Evolutionary conservation across 2,329 filamentous ascomycete genomes (phyloP), one percentile per base, ranked within the genome.

Genomic region (Epichloe baconii): DNA sequence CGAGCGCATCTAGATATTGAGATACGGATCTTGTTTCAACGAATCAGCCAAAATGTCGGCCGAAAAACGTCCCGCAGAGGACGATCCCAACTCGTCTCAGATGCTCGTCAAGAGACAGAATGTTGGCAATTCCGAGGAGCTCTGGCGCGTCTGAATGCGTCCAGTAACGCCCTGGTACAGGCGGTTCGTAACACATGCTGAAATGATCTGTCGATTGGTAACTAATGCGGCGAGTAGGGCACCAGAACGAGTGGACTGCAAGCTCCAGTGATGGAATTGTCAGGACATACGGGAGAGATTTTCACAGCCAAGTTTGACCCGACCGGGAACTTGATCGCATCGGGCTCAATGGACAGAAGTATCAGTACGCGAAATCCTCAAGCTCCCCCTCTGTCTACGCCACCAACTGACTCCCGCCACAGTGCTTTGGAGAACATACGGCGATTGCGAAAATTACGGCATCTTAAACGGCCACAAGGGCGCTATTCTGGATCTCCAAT

Each of bases 391-490:
- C 19, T 15, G 10, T 21, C 35, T 17, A 1, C 11, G 8, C 38
- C 38, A 5, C 31, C 19, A 12, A 21, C 40, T 43, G 14, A 44
- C 12, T 37, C 40, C 26, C 14, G 10, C 17, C 6, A 11, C 40
- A 94, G 88, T 97, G 69, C 78, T 98, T 34, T 98, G 93, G 93
- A 82, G 86, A 61, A 94, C 90, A 2, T 89, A 91, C 55, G 91
- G 89, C 61, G 79, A 88, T 60, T 96, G 91, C 71, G 87, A 95
- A 63, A 98, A 98, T 70, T 96, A 96, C 62, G 90, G 91, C 54
- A 72, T 87, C 31, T 74, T 98, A 49, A 88, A 76, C 8, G 93
- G 93, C 36, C 93, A 98, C 71, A 89, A 88, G 64, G 88, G 88
- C 58, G 93, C 93, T 1, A 74, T 98, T 47, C 74, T 97, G 26